phyloP scores from a whole-genome alignment of 2,329 filamentous ascomycete genomes.

The Cytospora mali region DNA sequence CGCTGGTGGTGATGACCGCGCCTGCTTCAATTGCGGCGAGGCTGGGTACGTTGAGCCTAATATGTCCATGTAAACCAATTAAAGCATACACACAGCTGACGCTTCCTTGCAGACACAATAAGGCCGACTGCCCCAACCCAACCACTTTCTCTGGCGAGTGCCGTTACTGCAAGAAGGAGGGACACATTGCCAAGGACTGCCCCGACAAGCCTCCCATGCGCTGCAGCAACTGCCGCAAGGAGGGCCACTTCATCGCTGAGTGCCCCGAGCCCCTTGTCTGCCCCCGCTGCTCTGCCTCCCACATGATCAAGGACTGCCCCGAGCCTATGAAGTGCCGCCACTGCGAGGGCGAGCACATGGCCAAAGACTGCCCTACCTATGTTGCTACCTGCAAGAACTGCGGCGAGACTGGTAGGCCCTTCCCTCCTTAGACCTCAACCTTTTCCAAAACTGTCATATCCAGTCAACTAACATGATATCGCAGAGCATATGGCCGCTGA shows the following conservation, averaged over 20 bases:
- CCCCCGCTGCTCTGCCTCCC: slow-evolving; percentile 50
- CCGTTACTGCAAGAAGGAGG: slow-evolving; percentile 50
- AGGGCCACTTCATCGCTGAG: slow-evolving; percentile 59
- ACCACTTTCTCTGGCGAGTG: slow-evolving; percentile 41
- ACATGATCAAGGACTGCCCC: slow-evolving; percentile 58
- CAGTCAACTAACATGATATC: slow-evolving; percentile 19
- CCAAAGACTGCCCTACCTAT: slow-evolving; percentile 53
- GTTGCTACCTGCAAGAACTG: slow-evolving; percentile 65
- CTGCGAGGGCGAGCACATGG: slow-evolving; percentile 57
- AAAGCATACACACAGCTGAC: neutral
- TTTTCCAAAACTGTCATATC: neutral
- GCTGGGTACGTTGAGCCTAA: slow-evolving; percentile 44
- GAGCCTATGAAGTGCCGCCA: slow-evolving; percentile 37
- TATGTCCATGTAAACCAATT: neutral
- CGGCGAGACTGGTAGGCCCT: slow-evolving; percentile 56
- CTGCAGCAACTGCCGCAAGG: slow-evolving; percentile 49
- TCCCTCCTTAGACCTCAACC: neutral
- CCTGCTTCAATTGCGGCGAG: slow-evolving; percentile 64
- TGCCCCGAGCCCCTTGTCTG: slow-evolving; percentile 55
- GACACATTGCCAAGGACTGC: slow-evolving; percentile 58
- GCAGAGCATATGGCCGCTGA: slow-evolving; percentile 57
- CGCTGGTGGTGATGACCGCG: slow-evolving; percentile 41
- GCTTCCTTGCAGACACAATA: slow-evolving; percentile 54
- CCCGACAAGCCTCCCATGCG: slow-evolving; percentile 39
- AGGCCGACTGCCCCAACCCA: slow-evolving; percentile 62